Evolutionary conservation across 768 basidiomycete genomes (phyloP).

Genomic region (Megacollybia marginata): DNA sequence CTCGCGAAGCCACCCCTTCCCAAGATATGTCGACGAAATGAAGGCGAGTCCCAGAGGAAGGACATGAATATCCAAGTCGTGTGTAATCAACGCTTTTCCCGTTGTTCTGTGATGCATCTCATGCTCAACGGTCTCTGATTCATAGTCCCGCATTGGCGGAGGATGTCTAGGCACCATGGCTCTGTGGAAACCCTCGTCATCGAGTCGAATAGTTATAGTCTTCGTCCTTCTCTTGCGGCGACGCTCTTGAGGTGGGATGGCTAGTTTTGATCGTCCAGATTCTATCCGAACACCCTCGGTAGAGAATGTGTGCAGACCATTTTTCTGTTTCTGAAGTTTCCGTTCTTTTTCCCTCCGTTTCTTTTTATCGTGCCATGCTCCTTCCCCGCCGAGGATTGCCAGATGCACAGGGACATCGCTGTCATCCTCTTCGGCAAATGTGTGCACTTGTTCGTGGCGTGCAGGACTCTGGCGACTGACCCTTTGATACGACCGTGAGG

Average conservation of each 20-base stretch:
- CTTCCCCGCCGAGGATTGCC: background rate
- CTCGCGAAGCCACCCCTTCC: conserved; percentile 53
- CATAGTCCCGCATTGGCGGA: background rate
- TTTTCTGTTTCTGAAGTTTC: background rate
- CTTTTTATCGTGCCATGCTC: background rate
- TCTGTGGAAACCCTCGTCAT: background rate
- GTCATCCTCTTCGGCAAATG: background rate
- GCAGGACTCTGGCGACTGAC: background rate
- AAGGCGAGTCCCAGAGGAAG: conserved; percentile 51
- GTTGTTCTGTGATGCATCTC: background rate
- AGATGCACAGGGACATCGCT: background rate
- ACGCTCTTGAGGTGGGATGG: background rate
- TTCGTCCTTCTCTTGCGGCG: background rate
- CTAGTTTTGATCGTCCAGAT: background rate
- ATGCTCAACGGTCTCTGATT: background rate
- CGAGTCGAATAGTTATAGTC: background rate
- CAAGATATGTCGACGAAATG: conserved; percentile 42
- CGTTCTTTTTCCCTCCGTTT: conserved; percentile 2
- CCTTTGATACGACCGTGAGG: background rate
- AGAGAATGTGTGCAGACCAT: conserved; percentile 1
- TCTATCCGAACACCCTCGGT: background rate
- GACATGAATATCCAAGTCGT: conserved; percentile 44
- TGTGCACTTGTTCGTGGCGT: background rate
- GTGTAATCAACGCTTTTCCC: background rate
- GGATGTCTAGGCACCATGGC: background rate